These are phyloP conservation scores for Pichia thaimueangensis DNA, from an alignment of 805 yeast species.

Conservation along the genomic window DNA sequence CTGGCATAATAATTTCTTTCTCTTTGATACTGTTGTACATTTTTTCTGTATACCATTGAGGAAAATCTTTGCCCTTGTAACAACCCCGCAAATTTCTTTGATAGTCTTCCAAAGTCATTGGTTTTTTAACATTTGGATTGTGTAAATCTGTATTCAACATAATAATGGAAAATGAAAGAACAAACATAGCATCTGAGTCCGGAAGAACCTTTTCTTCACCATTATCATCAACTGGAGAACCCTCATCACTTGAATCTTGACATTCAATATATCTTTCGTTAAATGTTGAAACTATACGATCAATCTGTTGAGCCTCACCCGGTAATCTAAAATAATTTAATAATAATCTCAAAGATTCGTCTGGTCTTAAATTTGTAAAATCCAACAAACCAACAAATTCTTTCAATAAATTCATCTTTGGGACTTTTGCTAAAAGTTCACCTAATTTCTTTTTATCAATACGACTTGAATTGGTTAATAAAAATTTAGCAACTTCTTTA, in stretches of 20 bases:
- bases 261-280: slow-evolving; percentile 72
- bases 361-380: slow-evolving; percentile 74
- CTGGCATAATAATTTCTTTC: slow-evolving; percentile 94
- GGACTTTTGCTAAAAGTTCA: slow-evolving; percentile 74
- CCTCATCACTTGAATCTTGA: slow-evolving; percentile 32
- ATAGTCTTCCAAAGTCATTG: slow-evolving; percentile 84
- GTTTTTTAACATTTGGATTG: slow-evolving; percentile 86
- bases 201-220: slow-evolving; percentile 51
- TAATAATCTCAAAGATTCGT: slow-evolving; percentile 82
- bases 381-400: slow-evolving; percentile 68
- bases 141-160: slow-evolving; percentile 92
- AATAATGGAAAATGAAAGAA: slow-evolving; percentile 84
- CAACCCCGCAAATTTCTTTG: slow-evolving; percentile 75
- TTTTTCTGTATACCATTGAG: slow-evolving; percentile 74
- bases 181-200: slow-evolving; percentile 80
- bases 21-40: slow-evolving; percentile 76
- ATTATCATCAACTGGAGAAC: slow-evolving; percentile 15
- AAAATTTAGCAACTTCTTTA: slow-evolving; percentile 64
- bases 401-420: slow-evolving; percentile 50
- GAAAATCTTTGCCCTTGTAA: slow-evolving; percentile 68
- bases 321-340: slow-evolving; percentile 85
- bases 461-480: slow-evolving; percentile 72
- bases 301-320: slow-evolving; percentile 97
- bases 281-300: slow-evolving; percentile 81
- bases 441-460: slow-evolving; percentile 86